Base-by-base conservation (phyloP, 2,329 filamentous ascomycete genomes). In the Fusarium domesticum region DNA sequence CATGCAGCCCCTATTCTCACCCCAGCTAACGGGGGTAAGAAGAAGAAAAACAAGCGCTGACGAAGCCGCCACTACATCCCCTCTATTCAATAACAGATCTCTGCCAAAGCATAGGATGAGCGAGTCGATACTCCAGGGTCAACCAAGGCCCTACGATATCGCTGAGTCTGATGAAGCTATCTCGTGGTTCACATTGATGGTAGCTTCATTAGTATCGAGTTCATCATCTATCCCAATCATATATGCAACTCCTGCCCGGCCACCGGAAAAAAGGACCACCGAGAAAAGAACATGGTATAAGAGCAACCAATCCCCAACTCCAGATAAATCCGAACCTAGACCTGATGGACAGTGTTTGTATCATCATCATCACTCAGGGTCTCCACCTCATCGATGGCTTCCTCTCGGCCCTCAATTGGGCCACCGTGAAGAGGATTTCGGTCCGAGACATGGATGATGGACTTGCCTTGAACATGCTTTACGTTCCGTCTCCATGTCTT, bases 381-480 rank as follows among this genome's bases (percentile, higher is more conserved):
- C 64, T 96, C 88, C 4, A 98, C 92, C 60, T 96, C 90, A 53
- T 96, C 89, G 42, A 97, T 81, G 0, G 89, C 89, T 28, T 79
- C 83, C 25, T 82, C 80, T 42, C 88, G 74, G 54, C 86, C 88
- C 18, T 66, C 59, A 8, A 69, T 70, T 38, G 73, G 67, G 2
- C 77, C 75, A 45, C 77, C 70, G 3, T 73, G 62, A 32, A 78
- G 70, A 1, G 83, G 81, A 57, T 91, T 84, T 38, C 74, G 75
- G 42, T 89, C 84, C 19, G 89, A 83, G 19, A 97, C 82, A 57
- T 92, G 88, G 37, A 97, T 86, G 40, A 98, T 88, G 6, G 83
- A 76, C 65, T 95, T 96, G 17, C 88, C 87, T 57, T 87, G 82
- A 7, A 87, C 82, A 56, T 86, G 80, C 55, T 81, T 81, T 3